A percentile compares a stretch with the other conserved stretches of the same genome.
phyloP scores from a whole-genome alignment of 352 stramenopile species.

The Phytophthora syringae region DNA sequence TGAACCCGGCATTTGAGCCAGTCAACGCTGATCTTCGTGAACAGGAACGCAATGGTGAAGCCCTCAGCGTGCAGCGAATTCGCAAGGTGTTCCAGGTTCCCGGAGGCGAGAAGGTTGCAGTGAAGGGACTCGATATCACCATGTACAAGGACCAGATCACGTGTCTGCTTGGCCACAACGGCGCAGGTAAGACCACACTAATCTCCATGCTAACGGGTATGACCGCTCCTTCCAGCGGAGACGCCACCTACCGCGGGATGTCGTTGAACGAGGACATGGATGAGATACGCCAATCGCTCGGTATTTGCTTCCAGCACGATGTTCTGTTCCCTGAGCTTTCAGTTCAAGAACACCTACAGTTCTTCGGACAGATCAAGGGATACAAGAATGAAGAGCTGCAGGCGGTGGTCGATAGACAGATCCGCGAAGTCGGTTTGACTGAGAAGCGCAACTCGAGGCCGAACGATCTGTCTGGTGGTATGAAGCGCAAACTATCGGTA shows the following conservation, averaged over 20 bases:
- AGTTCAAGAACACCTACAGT: constrained; percentile 66
- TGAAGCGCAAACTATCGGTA: constrained; percentile 91
- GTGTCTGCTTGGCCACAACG: constrained; percentile 79
- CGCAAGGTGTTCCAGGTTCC: constrained; percentile 83
- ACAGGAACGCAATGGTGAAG: constrained; percentile 58
- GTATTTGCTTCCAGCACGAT: constrained; percentile 86
- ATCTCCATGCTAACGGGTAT: constrained; percentile 86
- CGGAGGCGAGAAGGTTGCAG: constrained; percentile 85
- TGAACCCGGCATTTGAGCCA: constrained; percentile 57
- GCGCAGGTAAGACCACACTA: constrained; percentile 78
- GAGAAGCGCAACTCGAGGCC: constrained; percentile 47
- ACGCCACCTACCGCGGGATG: constrained; percentile 66
- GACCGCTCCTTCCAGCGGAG: constrained; percentile 49
- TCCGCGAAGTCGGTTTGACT: constrained; percentile 60
- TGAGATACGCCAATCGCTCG: constrained; percentile 65
- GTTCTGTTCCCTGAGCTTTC: constrained; percentile 75
- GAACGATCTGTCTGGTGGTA: constrained; percentile 79
- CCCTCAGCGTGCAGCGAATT: constrained; percentile 59
- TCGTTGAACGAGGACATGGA: constrained; percentile 78
- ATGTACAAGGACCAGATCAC: constrained; percentile 83
- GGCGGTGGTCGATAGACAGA: constrained; percentile 32
- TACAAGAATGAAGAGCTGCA: constrained; percentile 40
- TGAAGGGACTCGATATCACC: constrained; percentile 84
- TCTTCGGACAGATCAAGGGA: constrained; percentile 71
- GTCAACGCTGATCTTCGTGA: constrained; percentile 45